Conservation (phyloP, 352 stramenopile genomes). For the Elongisporangium undulatum region DNA sequence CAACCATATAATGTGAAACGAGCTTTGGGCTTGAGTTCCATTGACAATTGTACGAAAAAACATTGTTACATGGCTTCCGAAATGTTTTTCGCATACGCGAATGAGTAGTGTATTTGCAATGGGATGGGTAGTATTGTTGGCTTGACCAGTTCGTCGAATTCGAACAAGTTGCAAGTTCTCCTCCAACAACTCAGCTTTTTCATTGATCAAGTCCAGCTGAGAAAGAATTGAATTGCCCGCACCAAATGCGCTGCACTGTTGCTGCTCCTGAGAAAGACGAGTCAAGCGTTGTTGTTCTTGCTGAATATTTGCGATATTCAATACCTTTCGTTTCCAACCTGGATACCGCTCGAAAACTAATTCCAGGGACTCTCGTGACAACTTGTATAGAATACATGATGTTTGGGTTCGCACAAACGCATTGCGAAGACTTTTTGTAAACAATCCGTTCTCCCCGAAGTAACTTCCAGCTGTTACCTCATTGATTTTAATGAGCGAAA, state of each 20-base stretch:
- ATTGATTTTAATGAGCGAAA: slow-evolving; percentile 23
- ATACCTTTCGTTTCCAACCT: slow-evolving; percentile 41
- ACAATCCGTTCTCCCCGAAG: slow-evolving; percentile 47
- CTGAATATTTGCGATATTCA: slow-evolving; percentile 39
- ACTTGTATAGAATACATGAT: slow-evolving; percentile 43
- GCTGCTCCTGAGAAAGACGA: neutral
- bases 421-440: slow-evolving; percentile 31
- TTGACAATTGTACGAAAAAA: neutral
- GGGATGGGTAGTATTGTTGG: neutral
- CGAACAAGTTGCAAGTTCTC: neutral
- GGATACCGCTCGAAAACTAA: slow-evolving; percentile 49
- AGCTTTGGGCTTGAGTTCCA: slow-evolving; percentile 34
- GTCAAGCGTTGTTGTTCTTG: slow-evolving; percentile 13
- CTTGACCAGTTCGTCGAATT: neutral
- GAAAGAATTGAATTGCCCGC: neutral
- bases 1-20: slow-evolving; percentile 38
- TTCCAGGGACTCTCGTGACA: slow-evolving; percentile 39
- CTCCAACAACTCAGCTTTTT: neutral
- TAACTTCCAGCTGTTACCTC: slow-evolving; percentile 37
- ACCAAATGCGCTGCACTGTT: neutral
- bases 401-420: slow-evolving; percentile 32
- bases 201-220: neutral
- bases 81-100: neutral
- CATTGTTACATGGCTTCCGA: neutral
- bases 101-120: neutral